Base-by-base conservation (phyloP, 768 basidiomycete species). In the Hygrophorus pudorinus region DNA sequence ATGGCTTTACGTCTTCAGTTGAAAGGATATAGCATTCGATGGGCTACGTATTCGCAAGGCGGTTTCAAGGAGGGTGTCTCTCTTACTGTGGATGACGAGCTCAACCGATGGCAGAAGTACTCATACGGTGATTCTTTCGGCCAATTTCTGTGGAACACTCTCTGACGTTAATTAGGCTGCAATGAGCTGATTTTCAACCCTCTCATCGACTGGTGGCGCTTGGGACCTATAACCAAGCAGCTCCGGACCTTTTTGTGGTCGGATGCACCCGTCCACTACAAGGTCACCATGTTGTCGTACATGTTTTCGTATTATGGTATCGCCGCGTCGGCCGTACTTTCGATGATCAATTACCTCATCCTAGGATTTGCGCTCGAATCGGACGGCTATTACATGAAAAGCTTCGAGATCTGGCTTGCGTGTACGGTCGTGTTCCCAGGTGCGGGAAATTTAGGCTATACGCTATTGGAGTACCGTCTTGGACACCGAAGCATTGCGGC, bases 91-190 rank as follows among this genome's bases (percentile, higher is more conserved):
- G 88, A 91, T 41, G 91, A 94, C 54, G 91, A 94, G 59, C 65
- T 94, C 7, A 92, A 92, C 53, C 63, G 91, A 2, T 94, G 91
- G 91, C 87, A 92, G 49, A 94, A 92, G 57, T 88, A 87, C 48
- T 68, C 82, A 0, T 86, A 85, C 61, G 85, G 81, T 75, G n/a
- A 42, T 16, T 16, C n/a, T 41, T 1, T 4, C 46, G 38, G 35
- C 30, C 41, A 36, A 12, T 36, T 17, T 37, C 28, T n/a, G 9
- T 21, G 32, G 4, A 2, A 17, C 17, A 21, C 10, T 20, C n/a
- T 21, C 21, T 14, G n/a, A 13, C 27, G 28, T 42, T 0, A 48
- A 27, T 32, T 50, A 78, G 79, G 80, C 2, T 82, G 79, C 56
- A 80, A 77, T 54, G 83, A 85, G 61, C 71, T 93, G 39, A 74